Base-by-base conservation (phyloP, 73 alveolate species). In the Tetrahymena malaccensis region DNA sequence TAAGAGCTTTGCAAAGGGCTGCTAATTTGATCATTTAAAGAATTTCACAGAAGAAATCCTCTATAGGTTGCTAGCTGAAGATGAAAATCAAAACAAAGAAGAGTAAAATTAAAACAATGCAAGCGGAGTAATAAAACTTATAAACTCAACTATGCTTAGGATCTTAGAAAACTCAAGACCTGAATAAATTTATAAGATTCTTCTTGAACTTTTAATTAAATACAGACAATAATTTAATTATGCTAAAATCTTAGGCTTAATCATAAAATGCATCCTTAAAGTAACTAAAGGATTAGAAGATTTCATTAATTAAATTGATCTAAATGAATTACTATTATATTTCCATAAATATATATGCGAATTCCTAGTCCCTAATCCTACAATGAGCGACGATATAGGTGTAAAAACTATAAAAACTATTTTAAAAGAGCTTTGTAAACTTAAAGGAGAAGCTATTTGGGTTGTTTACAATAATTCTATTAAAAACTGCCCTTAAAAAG, bases 401-500 rank as follows among this genome's bases (percentile, higher is more conserved):
- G 97, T 95, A 10, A 95, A 95, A 85, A 95, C 97, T 19, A 95
- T 95, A 7, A 95, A 95, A 55, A 85, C 94, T 7, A 94, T 95
- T 25, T 83, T 95, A 2, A 31, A 95, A 95, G 83, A 95, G 94
- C 94, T 95, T 25, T 94, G 93, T 43, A 95, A 95, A 50, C 37
- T 95, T 34, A 95, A 93, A 27, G 97, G 97, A 27, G 97, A 95
- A 55, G 35, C 95, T 31, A 95, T 95, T 43, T 95, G 97, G 97
- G 94, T 43, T 34, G 40, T 43, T 34, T 95, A 95, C 34, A 70
- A 70, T n/a, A 70, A 70, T 31, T 70, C 89, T 1, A 70, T 70
- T 31, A 70, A 70, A 70, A 70, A 70, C 31, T 27, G 40, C 34
- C 89, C 89, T 19, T 11, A 70, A 70, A 70, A 70, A 31, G 89